Evolutionary conservation across 2,329 filamentous ascomycete species (phyloP), one percentile per base, ranked within the genome.

Genomic region (Aspergillus aculeatus): DNA sequence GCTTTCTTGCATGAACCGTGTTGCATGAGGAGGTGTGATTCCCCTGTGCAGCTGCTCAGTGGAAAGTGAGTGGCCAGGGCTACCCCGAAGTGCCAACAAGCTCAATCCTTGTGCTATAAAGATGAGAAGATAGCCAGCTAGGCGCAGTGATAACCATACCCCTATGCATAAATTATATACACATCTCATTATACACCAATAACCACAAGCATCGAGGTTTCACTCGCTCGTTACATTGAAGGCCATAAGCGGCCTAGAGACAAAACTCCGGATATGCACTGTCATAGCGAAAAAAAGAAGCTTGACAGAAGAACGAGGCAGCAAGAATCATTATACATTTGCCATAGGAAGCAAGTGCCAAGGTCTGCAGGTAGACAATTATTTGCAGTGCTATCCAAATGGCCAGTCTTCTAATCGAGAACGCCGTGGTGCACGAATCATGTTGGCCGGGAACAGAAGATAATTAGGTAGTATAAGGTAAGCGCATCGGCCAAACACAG

Each of bases 241-340:
- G 23, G 44, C 23, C 16, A 54, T 44, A 19, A 47, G 51, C 26
- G 14, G 24, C n/a, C 19, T 23, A 55, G 54, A 54, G 21, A 16
- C 47, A 41, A 38, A 57, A 50, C 35, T 51, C 60, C 60, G 48
- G 26, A 21, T 38, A 60, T 62, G 60, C 57, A 54, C 23, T 44
- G 35, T 59, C 52, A 56, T 56, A 44, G 38, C 41, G 24, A 24
- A 12, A 9, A 9, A 47, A 32, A 11, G 21, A 7, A 26, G 7
- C n/a, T n/a, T 11, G 6, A 19, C 21, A 47, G 14, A 26, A 47
- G 11, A 19, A 5, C 14, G 47, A 19, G 19, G 38, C 6, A 26
- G 35, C 29, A 38, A 35, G 47, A 24, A 35, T 32, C 21, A 32
- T 12, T 10, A n/a, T 19, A 16, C n/a, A 47, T 29, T 55, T 23